Evolutionary conservation across 257 asterid genomes (phyloP), one percentile per base, ranked within the genome.

Genomic region (Nicotiana sylvestris): DNA sequence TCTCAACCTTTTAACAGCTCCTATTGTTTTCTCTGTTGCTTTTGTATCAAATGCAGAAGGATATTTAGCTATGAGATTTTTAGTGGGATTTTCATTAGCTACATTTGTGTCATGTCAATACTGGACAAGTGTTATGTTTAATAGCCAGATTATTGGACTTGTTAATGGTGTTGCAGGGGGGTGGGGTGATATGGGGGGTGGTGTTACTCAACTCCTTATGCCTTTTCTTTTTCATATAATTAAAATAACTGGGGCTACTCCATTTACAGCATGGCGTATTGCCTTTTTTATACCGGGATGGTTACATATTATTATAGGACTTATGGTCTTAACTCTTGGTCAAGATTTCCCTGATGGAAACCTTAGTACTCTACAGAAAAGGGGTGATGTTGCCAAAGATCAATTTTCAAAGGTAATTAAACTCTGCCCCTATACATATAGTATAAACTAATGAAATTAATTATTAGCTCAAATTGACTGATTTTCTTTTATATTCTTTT

Each of bases 111-210:
- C 94, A 0, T 91, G 94, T 86, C 90, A 87, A 53, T 89, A 62
- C 53, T 91, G 94, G 94, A 89, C 87, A 64, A 85, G 88, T 37
- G 85, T 87, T 2, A 91, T 91, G 94, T 91, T 91, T 13, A 91
- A 87, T 5, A 62, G 88, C 1, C 83, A 87, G 81, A 91, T 91
- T 6, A 88, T 91, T 4, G 95, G 95, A 6, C 77, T 81, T 18
- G 93, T 88, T 46, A 91, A 89, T 6, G 94, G 94, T 2, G 81
- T 89, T 4, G 91, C 93, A 0, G 94, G 86, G 0, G 95, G 93
- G 2, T 91, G 95, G 95, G 93, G 92, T 68, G 88, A 89, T 5
- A 91, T 89, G 92, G 93, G 93, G 0, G 95, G 93, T 25, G 95
- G 95, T 2, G 83, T 83, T 9, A 90, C 95, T 30, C 95, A 91